Percentiles rank a stretch among this genome's conserved stretches.
Conservation (phyloP, 1,284 basidiomycete species). For the Rhodotorula sp. region DNA sequence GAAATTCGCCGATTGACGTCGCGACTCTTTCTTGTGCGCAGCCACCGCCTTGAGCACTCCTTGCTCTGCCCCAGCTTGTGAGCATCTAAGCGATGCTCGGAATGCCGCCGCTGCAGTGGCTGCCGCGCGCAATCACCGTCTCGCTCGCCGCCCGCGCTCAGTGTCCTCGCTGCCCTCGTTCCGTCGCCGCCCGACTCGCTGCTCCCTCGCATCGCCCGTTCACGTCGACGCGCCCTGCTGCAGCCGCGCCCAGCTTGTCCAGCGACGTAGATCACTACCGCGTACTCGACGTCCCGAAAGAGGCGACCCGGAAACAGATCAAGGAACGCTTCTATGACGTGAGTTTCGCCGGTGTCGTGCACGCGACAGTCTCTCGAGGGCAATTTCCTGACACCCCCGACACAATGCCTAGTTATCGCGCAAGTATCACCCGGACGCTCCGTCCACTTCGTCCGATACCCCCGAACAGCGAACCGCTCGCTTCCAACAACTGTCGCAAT, state of each 20-base stretch:
- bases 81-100: neutral
- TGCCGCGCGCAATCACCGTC: too few relatives aligned
- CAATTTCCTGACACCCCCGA: neutral
- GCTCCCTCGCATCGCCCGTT: neutral
- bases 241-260: constrained; percentile 5
- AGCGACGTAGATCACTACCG: constrained; percentile 38
- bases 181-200: neutral
- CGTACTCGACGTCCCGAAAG: constrained; percentile 23
- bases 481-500: constrained; percentile 38
- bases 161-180: neutral
- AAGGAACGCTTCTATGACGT: constrained; percentile 46
- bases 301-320: constrained; percentile 40
- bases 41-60: too few relatives aligned
- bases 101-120: neutral
- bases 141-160: neutral
- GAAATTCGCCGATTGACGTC: too few relatives aligned
- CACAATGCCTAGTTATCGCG: constrained; percentile 36
- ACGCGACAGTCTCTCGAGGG: neutral
- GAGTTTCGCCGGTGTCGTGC: neutral
- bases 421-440: constrained; percentile 43
- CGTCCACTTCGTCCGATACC: constrained; percentile 35
- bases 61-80: too few relatives aligned
- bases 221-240: neutral
- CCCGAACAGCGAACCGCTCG: constrained; percentile 28
- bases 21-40: too few relatives aligned